These are phyloP conservation scores for Phyllosticta citribraziliensis DNA, from an alignment of 2,329 filamentous ascomycete species.

Conservation along the genomic window DNA sequence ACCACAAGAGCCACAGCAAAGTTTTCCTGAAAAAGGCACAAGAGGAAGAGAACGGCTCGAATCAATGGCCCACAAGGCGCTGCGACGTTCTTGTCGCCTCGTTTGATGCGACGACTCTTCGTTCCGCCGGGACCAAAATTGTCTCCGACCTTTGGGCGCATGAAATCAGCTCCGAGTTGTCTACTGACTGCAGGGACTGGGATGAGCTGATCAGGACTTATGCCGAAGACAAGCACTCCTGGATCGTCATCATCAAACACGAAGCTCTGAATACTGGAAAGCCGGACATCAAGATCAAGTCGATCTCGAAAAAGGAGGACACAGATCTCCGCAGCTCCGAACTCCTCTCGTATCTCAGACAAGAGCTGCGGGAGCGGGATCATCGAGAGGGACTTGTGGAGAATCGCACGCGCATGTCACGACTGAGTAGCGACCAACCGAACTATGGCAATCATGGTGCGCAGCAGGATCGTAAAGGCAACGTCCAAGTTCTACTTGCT, in stretches of 20 bases:
- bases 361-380: conserved; percentile 72
- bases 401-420: conserved; percentile 25
- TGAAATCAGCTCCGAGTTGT: conserved; percentile 80
- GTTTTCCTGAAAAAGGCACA: conserved; percentile 59
- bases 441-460: not conserved
- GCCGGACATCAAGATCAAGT: conserved; percentile 63
- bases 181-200: conserved; percentile 64
- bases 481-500: conserved; percentile 75
- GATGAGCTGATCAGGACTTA: conserved; percentile 73
- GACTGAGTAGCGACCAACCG: conserved; percentile 21
- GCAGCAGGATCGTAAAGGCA: conserved; percentile 27
- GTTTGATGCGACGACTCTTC: conserved; percentile 68
- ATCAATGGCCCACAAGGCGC: conserved; percentile 36
- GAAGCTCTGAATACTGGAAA: conserved; percentile 43
- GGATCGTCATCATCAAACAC: conserved; percentile 85
- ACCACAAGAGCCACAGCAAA: conserved; percentile 39
- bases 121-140: conserved; percentile 66
- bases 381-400: conserved; percentile 45
- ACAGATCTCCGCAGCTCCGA: conserved; percentile 65
- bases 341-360: conserved; percentile 68
- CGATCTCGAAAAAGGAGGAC: conserved; percentile 63
- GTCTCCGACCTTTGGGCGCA: conserved; percentile 71
- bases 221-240: conserved; percentile 67
- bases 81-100: conserved; percentile 87
- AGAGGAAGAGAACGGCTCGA: conserved; percentile 41